These are phyloP conservation scores for Articulospora tetracladia DNA, from an alignment of 495 filamentous ascomycete species.

Conservation along the genomic window DNA sequence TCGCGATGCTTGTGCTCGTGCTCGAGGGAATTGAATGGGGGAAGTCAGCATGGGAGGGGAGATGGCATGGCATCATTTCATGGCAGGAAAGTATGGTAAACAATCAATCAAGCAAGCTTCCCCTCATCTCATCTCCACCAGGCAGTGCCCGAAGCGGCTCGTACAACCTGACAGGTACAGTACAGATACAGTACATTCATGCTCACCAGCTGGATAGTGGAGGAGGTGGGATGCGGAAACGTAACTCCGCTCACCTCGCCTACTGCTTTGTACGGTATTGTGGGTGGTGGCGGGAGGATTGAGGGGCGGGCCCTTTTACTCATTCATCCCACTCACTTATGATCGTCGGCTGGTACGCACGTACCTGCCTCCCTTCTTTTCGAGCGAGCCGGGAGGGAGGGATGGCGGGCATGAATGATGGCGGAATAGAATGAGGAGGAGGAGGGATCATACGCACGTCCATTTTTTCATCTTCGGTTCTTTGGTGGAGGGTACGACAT, in stretches of 20 bases:
- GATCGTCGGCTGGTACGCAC: no score
- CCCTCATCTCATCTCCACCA: neutral
- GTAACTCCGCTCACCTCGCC: neutral
- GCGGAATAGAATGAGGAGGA: neutral
- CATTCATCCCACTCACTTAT: neutral
- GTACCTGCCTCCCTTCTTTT: neutral
- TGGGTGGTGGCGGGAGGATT: no score
- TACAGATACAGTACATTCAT: neutral
- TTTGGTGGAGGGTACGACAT: slow-evolving; percentile 18
- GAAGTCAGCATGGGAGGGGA: neutral
- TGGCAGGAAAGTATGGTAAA: neutral
- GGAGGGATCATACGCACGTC: neutral
- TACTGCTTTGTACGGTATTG: no score
- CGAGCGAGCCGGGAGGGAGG: neutral
- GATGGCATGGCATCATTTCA: no score
- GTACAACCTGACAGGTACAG: neutral
- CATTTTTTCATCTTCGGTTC: no score
- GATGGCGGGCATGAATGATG: neutral
- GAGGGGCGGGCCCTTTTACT: no score
- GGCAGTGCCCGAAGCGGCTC: neutral
- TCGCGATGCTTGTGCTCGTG: neutral
- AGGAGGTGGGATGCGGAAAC: neutral
- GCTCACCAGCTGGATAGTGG: neutral
- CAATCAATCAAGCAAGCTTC: neutral
- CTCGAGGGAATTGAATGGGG: neutral